phyloP scores from a whole-genome alignment of 148 eudicot genomes.

The Suaeda aralocaspica region DNA sequence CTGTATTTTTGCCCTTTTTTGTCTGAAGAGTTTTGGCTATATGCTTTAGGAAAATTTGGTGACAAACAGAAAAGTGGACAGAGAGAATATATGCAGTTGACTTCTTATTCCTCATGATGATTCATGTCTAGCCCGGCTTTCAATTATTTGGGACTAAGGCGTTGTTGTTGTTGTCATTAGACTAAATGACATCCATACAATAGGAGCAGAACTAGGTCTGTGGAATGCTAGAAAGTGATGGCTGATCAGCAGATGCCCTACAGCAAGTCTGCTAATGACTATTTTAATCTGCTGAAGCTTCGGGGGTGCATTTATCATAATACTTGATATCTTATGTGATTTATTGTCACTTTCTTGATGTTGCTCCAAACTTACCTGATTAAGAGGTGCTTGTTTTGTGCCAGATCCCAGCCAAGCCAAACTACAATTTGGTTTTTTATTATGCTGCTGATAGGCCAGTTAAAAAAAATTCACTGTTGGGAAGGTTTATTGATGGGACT shows the following conservation, averaged over 20 bases:
- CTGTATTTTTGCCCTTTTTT: no score
- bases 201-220: no score
- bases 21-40: no score
- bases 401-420: conserved; percentile 93
- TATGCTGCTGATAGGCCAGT: conserved; percentile 90
- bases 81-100: no score
- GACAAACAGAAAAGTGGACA: no score
- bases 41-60: no score
- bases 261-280: not conserved
- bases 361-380: not conserved
- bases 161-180: no score
- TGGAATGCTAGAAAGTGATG: not conserved
- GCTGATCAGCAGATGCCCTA: not conserved
- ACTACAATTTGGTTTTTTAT: conserved; percentile 92
- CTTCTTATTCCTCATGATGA: no score
- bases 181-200: no score
- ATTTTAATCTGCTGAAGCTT: not conserved
- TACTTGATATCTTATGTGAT: not conserved
- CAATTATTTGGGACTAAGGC: no score
- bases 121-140: no score
- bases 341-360: not conserved
- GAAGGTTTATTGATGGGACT: conserved; percentile 74
- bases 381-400: conserved; percentile 25
- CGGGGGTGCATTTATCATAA: not conserved
- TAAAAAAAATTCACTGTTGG: conserved; percentile 61